Percentiles rank a stretch among this genome's conserved stretches.
These are phyloP conservation scores for Peniophora sp. DNA, from an alignment of 1,284 basidiomycete species.

Conservation along the genomic window DNA sequence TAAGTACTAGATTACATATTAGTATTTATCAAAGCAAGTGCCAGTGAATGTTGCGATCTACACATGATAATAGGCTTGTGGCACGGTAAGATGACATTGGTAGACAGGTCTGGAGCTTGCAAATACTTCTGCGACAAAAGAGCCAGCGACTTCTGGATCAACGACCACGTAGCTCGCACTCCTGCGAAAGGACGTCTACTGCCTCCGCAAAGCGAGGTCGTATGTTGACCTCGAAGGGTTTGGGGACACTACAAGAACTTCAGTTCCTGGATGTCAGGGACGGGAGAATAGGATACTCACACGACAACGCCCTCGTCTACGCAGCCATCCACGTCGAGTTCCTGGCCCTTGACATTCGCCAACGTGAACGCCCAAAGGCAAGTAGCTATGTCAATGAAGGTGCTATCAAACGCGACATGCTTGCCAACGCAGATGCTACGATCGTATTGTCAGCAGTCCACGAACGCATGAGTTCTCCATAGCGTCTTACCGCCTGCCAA, in stretches of 20 bases:
- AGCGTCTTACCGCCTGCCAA: not conserved
- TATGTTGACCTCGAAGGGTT: not conserved
- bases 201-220: slow-evolving; percentile 1
- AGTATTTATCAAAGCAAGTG: too few relatives aligned
- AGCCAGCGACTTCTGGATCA: too few relatives aligned
- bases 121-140: too few relatives aligned
- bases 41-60: too few relatives aligned
- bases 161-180: not conserved
- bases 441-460: slow-evolving; percentile 12
- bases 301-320: not conserved
- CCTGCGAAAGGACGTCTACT: not conserved
- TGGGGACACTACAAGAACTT: not conserved
- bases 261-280: too few relatives aligned
- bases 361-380: slow-evolving; percentile 25
- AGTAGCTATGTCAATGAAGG: slow-evolving; percentile 22
- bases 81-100: too few relatives aligned
- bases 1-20: too few relatives aligned
- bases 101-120: too few relatives aligned
- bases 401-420: slow-evolving; percentile 24
- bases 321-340: not conserved
- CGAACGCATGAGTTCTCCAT: too few relatives aligned
- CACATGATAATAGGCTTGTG: too few relatives aligned
- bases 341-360: not conserved
- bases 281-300: not conserved
- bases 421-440: slow-evolving; percentile 17